These are phyloP conservation scores for Populus davidiana DNA, from an alignment of 345 rosid species.

Conservation along the genomic window DNA sequence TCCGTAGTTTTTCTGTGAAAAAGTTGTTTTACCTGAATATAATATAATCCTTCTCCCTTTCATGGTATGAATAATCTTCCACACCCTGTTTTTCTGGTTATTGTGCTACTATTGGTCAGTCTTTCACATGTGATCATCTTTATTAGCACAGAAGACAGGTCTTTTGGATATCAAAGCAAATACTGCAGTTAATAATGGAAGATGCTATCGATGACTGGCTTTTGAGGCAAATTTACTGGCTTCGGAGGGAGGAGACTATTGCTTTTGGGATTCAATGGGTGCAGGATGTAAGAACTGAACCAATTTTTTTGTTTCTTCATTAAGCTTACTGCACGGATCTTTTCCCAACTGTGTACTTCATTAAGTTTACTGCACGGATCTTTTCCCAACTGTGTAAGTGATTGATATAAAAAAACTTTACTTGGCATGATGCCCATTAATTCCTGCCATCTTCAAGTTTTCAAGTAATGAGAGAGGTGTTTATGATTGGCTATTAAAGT, in stretches of 20 bases:
- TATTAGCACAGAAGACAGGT: constrained; percentile 75
- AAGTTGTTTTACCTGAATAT: background rate
- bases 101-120: background rate
- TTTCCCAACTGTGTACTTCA: background rate
- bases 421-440: background rate
- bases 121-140: constrained; percentile 10
- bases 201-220: constrained; percentile 99
- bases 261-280: constrained; percentile 80
- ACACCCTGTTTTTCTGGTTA: constrained; percentile 1
- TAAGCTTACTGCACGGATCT: background rate
- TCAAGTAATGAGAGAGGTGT: background rate
- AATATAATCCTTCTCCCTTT: background rate
- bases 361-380: background rate
- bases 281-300: constrained; percentile 74
- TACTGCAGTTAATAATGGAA: constrained; percentile 90
- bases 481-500: background rate
- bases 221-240: constrained; percentile 78
- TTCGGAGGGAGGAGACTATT: constrained; percentile 73
- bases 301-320: background rate
- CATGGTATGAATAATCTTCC: background rate
- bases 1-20: background rate
- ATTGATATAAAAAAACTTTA: background rate
- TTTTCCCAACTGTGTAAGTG: background rate
- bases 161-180: constrained; percentile 97
- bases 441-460: background rate